Percentiles rank a stretch among this genome's conserved stretches.
Evolutionary conservation across 1,284 basidiomycete species (phyloP).

Genomic region (Heterobasidion occidentale): DNA sequence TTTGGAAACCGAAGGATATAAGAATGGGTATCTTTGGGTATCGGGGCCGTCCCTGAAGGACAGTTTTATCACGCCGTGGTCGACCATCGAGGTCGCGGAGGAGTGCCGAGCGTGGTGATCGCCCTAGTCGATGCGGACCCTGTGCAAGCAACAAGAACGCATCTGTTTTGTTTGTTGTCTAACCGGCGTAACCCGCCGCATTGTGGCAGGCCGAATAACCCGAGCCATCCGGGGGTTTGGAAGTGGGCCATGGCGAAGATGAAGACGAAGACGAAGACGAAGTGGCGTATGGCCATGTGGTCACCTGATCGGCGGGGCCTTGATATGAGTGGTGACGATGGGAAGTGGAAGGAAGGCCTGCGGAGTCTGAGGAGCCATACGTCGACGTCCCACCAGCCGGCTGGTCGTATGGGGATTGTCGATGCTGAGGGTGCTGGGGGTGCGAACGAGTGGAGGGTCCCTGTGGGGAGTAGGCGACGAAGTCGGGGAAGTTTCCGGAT

Average conservation of each 20-base stretch:
- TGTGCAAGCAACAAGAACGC: no score
- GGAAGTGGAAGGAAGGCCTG: neutral
- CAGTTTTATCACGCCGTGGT: no score
- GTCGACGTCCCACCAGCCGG: neutral
- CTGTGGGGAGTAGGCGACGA: slow-evolving; percentile 16
- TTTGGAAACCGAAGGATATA: neutral
- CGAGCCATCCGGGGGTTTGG: neutral
- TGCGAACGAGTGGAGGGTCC: neutral
- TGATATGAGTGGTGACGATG: neutral
- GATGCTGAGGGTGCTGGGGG: slow-evolving; percentile 6
- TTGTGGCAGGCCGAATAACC: no score
- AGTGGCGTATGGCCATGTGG: neutral
- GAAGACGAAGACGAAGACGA: neutral
- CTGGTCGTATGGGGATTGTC: slow-evolving; percentile 8
- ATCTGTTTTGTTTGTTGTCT: no score
- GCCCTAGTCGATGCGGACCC: no score
- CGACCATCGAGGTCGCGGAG: no score
- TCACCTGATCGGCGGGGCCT: neutral
- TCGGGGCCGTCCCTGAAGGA: neutral
- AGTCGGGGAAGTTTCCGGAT: slow-evolving; percentile 42
- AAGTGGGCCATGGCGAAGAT: neutral
- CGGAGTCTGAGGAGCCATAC: neutral
- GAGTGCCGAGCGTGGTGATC: no score
- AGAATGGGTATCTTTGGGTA: neutral
- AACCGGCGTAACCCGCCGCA: no score